These are phyloP conservation scores for Boletus subcaerulescens DNA, from an alignment of 768 basidiomycete species.

Conservation along the genomic window DNA sequence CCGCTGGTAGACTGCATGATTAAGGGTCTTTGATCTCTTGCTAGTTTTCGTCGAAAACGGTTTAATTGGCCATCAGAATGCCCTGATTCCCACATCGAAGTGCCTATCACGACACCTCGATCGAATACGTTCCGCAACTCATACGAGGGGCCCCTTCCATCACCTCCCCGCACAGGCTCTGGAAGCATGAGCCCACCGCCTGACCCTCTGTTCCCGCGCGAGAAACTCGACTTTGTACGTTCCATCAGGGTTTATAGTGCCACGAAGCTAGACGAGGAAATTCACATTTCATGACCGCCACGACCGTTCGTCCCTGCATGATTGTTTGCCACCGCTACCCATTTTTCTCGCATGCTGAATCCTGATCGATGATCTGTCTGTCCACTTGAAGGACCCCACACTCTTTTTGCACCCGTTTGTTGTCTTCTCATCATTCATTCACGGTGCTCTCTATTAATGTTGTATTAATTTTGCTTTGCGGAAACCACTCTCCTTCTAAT, in stretches of 20 bases:
- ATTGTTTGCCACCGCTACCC: background rate
- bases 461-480: constrained; percentile 11
- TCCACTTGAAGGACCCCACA: constrained; percentile 12
- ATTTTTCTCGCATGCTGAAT: constrained; percentile 1
- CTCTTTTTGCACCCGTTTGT: constrained; percentile 9
- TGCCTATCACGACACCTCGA: constrained; percentile 22
- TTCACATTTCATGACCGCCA: constrained; percentile 18
- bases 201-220: constrained; percentile 28
- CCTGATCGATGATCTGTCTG: constrained; percentile 9
- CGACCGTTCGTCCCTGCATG: background rate
- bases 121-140: constrained; percentile 19
- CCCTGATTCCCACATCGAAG: constrained; percentile 32
- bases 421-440: constrained; percentile 1
- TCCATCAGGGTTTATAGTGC: constrained; percentile 53
- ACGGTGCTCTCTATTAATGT: constrained; percentile 1
- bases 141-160: constrained; percentile 9
- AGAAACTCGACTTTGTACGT: constrained; percentile 49
- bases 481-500: constrained; percentile 8
- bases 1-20: background rate
- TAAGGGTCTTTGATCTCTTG: constrained; percentile 4
- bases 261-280: constrained; percentile 38
- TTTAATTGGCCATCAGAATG: constrained; percentile 64
- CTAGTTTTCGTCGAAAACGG: constrained; percentile 63
- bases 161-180: constrained; percentile 6
- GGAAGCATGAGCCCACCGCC: constrained; percentile 16